These are phyloP conservation scores for Candida neerlandica DNA, from an alignment of 1,139 yeast species.

Conservation along the genomic window DNA sequence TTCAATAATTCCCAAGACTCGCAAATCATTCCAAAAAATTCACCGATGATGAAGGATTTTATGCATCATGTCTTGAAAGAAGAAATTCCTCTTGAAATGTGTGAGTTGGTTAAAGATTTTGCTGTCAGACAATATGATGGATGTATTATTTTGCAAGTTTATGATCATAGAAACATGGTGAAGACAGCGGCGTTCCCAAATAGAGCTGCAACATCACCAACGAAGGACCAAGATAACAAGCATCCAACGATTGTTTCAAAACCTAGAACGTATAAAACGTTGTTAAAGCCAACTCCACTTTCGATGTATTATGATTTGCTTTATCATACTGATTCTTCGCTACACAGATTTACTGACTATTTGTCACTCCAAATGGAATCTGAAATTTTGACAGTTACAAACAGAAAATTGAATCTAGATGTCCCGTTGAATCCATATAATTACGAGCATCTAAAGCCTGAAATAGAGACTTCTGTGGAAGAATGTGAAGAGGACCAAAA, in stretches of 20 bases:
- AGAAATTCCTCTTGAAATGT: slow-evolving; percentile 84
- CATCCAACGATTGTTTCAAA: slow-evolving; percentile 23
- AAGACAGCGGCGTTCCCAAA: slow-evolving; percentile 15
- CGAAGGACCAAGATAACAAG: slow-evolving; percentile 10
- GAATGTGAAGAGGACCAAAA: slow-evolving; percentile 37
- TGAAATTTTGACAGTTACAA: slow-evolving; percentile 76
- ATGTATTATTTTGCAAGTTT: slow-evolving; percentile 78
- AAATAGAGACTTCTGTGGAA: slow-evolving; percentile 46
- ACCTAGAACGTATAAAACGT: slow-evolving; percentile 75
- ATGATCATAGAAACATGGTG: slow-evolving; percentile 63
- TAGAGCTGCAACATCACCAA: slow-evolving; percentile 11
- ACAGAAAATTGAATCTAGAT: slow-evolving; percentile 72
- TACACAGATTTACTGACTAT: slow-evolving; percentile 77
- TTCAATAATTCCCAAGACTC: slow-evolving; percentile 73
- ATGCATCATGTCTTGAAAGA: slow-evolving; percentile 78
- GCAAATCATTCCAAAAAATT: slow-evolving; percentile 76
- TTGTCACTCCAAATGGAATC: slow-evolving; percentile 79
- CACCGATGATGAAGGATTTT: slow-evolving; percentile 79
- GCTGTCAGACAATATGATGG: slow-evolving; percentile 86
- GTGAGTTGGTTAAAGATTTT: slow-evolving; percentile 86
- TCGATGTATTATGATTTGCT: slow-evolving; percentile 84
- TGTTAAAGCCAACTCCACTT: slow-evolving; percentile 77
- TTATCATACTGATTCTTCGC: slow-evolving; percentile 76
- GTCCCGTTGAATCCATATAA: slow-evolving; percentile 72
- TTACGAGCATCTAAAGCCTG: slow-evolving; percentile 50